These are phyloP conservation scores for Phytophthora kernoviae DNA, from an alignment of 352 stramenopile genomes.

Conservation along the genomic window DNA sequence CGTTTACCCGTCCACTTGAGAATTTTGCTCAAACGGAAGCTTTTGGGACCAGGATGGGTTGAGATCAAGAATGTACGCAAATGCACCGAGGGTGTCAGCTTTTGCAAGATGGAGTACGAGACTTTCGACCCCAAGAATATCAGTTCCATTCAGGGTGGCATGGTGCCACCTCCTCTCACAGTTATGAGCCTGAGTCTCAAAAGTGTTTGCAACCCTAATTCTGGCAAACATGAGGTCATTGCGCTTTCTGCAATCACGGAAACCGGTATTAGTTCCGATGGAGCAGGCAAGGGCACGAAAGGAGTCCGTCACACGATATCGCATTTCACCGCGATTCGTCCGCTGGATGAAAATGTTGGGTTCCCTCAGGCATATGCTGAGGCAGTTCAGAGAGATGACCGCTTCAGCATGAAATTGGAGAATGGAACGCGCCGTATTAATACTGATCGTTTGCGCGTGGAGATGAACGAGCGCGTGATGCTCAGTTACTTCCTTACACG, in stretches of 20 bases:
- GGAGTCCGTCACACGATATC: conserved; percentile 48
- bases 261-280: conserved; percentile 74
- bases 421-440: conserved; percentile 43
- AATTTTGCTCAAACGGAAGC: conserved; percentile 98
- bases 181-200: conserved; percentile 98
- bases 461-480: conserved; percentile 86
- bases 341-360: conserved; percentile 60
- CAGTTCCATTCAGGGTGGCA: conserved; percentile 68
- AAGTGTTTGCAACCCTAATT: conserved; percentile 96
- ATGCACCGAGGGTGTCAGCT: conserved; percentile 77
- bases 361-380: conserved; percentile 69
- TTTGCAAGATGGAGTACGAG: conserved; percentile 95
- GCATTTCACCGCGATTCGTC: conserved; percentile 85
- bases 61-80: conserved; percentile 91
- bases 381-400: conserved; percentile 57
- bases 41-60: conserved; percentile 98
- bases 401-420: conserved; percentile 56
- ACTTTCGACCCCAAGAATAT: conserved; percentile 94
- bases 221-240: conserved; percentile 96
- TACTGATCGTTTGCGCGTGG: conserved; percentile 64
- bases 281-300: conserved; percentile 42
- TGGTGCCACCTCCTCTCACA: conserved; percentile 91
- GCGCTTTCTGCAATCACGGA: conserved; percentile 82
- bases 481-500: conserved; percentile 89
- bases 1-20: conserved; percentile 93